Evolutionary conservation across 176 grass and related monocot genomes (phyloP), one percentile per base, ranked within the genome.

Genomic region (Tuctoria greenei): DNA sequence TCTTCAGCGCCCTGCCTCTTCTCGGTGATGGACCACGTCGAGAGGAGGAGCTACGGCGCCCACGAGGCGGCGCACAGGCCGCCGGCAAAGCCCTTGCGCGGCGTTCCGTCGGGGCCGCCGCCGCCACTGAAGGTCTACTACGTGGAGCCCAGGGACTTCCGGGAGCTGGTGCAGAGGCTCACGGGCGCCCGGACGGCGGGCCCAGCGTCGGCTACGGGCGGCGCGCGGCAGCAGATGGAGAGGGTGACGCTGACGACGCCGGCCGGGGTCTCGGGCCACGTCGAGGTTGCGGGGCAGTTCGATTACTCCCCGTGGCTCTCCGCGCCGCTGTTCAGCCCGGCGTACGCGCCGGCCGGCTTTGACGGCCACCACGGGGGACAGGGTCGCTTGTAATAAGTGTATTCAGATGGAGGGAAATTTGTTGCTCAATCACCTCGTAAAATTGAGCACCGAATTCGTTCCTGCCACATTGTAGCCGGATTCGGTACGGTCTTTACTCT

Each of bases 81-180:
- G 57, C 64, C 72, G 67, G 35, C 68, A 26, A 81, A 40, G 82
- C 66, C 66, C 24, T 54, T 61, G 59, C 76, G 86, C 34, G 42
- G 42, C 20, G 70, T 55, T 0, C 11, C 10, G 24, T 21, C 12
- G 10, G 27, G 24, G 26, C 16, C 0, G 31, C 61, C 87, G 26
- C 12, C 66, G 35, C 81, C 66, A 72, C 79, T 75, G 37, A 90
- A 83, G 83, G 83, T 90, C 45, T 90, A 90, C 83, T 79, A 64
- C 56, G 88, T 90, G 46, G 83, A 79, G 55, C 88, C 83, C 13
- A 62, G 83, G 79, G 75, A 79, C 45, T 90, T 90, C 74, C 83
- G 88, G 18, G 74, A 82, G 62, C 83, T 90, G 61, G 88, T 90
- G 83, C 88, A 90, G 88, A 61, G 73, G 79, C 88, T 90, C 69